Percentiles rank a stretch among this genome's conserved stretches.
phyloP scores from a whole-genome alignment of 768 basidiomycete genomes.

The Podaxis sp. region DNA sequence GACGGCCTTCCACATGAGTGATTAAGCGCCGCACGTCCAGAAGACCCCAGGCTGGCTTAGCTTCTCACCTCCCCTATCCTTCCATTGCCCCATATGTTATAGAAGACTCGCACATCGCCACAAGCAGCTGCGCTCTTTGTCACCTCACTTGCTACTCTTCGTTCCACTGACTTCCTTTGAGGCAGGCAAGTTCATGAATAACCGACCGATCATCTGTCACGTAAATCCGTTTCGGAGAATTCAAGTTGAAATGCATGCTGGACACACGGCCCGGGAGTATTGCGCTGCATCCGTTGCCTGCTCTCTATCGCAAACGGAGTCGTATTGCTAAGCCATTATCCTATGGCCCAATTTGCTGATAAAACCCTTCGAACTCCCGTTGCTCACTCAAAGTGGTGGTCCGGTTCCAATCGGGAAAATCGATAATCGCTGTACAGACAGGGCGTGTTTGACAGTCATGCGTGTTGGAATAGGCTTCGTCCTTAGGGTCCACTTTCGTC shows the following conservation, averaged over 20 bases:
- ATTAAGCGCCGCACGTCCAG: not conserved
- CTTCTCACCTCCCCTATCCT: not conserved
- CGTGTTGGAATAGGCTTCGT: not conserved
- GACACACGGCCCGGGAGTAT: not conserved
- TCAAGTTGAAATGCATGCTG: not conserved
- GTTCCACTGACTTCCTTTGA: not conserved
- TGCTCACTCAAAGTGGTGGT: not conserved
- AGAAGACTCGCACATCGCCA: not conserved
- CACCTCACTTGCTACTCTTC: not conserved
- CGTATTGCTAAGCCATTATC: not conserved
- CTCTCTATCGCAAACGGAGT: too few relatives aligned
- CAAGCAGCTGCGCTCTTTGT: not conserved
- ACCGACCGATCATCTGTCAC: too few relatives aligned
- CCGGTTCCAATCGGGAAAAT: not conserved
- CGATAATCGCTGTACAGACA: not conserved
- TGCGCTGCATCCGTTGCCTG: too few relatives aligned
- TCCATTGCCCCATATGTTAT: constrained; percentile 1
- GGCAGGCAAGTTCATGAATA: too few relatives aligned
- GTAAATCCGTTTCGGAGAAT: too few relatives aligned
- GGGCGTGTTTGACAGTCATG: not conserved
- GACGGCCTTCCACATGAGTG: too few relatives aligned
- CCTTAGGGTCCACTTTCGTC: not conserved
- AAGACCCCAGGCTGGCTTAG: not conserved
- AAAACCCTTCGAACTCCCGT: not conserved
- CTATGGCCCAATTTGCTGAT: not conserved